Conservation (phyloP, 345 rosid species). For the Stellera chamaejasme region DNA sequence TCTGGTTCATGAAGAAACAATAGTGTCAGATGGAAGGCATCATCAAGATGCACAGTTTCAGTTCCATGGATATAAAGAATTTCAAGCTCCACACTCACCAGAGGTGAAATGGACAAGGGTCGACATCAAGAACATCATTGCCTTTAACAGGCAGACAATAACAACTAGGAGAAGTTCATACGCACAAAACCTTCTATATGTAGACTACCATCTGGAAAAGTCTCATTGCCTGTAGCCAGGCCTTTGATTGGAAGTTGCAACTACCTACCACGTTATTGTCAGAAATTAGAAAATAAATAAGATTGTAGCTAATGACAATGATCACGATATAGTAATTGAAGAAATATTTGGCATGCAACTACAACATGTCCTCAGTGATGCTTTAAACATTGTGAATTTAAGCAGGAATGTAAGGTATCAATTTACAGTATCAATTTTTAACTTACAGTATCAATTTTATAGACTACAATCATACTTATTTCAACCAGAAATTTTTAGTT, state of each 20-base stretch:
- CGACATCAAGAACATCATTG: neutral
- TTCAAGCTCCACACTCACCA: constrained; percentile 5
- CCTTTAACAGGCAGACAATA: constrained; percentile 8
- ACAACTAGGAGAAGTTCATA: constrained; percentile 4
- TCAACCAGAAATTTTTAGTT: no score
- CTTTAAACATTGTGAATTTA: no score
- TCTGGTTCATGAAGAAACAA: constrained; percentile 18
- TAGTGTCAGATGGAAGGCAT: constrained; percentile 1
- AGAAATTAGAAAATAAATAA: no score
- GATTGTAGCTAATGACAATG: no score
- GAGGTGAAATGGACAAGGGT: constrained; percentile 9
- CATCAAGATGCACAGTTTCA: neutral
- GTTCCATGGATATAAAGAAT: constrained; percentile 7
- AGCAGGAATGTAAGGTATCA: no score
- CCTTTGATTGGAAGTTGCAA: neutral
- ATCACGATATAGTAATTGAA: no score
- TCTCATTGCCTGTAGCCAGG: neutral
- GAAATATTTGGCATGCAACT: no score
- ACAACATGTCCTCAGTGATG: no score
- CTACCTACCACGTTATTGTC: neutral
- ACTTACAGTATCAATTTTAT: no score
- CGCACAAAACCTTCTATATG: constrained; percentile 5
- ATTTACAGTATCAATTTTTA: no score
- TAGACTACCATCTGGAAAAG: constrained; percentile 6
- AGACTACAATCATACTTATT: no score